A percentile compares a stretch with the other conserved stretches of the same genome.
Evolutionary conservation across 352 stramenopile species (phyloP).

Genomic region (Globisporangium apiculatum): DNA sequence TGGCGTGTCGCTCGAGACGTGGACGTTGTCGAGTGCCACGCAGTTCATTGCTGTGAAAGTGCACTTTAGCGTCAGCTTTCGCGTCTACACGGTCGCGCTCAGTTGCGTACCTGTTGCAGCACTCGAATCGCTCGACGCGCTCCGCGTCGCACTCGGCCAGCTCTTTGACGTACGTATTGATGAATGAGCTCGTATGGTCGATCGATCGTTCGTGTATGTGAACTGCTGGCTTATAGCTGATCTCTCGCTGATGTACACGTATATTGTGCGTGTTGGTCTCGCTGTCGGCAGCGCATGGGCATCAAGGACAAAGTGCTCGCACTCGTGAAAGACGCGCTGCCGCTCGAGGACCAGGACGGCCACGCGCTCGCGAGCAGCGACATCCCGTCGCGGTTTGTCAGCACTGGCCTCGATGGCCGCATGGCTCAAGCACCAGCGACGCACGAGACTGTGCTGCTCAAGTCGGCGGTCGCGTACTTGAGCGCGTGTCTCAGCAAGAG

Average conservation of each 20-base stretch:
- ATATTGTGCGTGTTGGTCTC: not conserved
- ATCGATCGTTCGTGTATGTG: not conserved
- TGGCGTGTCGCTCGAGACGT: slow-evolving; percentile 60
- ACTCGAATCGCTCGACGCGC: slow-evolving; percentile 24
- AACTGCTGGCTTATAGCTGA: not conserved
- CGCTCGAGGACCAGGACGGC: slow-evolving; percentile 20
- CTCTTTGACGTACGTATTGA: slow-evolving; percentile 34
- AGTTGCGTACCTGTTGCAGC: slow-evolving; percentile 44
- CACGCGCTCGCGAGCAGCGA: slow-evolving; percentile 26
- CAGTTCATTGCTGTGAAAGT: slow-evolving; percentile 65
- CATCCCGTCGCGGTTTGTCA: slow-evolving; percentile 47
- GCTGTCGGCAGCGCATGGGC: slow-evolving; percentile 22
- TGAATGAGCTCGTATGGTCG: not conserved
- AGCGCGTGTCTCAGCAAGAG: slow-evolving; percentile 44
- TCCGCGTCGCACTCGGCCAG: slow-evolving; percentile 48
- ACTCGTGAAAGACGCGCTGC: slow-evolving; percentile 48
- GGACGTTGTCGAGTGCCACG: slow-evolving; percentile 37
- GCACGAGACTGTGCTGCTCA: slow-evolving; percentile 46
- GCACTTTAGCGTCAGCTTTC: slow-evolving; percentile 77
- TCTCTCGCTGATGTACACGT: not conserved
- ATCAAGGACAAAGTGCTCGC: slow-evolving; percentile 77
- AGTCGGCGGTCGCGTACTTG: slow-evolving; percentile 49
- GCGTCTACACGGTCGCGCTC: slow-evolving; percentile 51
- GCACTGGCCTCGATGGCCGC: slow-evolving; percentile 51
- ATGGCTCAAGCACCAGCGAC: slow-evolving; percentile 5